Percentiles rank a stretch among this genome's conserved stretches.
Conservation (phyloP, 331 rosid species). For the Ulmus americana region DNA sequence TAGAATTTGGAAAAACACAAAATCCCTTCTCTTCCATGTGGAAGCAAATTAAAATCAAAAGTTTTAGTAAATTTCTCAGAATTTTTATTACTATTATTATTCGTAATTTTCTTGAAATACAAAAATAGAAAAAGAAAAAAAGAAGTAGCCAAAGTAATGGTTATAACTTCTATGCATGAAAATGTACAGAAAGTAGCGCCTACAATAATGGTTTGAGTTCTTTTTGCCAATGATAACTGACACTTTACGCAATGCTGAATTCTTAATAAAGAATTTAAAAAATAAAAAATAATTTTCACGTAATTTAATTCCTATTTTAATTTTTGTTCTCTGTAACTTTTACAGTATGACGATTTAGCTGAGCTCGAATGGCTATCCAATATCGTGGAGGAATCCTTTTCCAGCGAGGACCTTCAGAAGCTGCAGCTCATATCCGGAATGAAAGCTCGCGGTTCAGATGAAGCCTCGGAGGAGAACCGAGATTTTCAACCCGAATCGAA, state of each 20-base stretch:
- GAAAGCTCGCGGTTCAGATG: conserved; percentile 34
- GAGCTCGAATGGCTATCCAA: conserved; percentile 91
- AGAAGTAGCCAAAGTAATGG: background rate
- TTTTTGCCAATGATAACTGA: conserved; percentile 8
- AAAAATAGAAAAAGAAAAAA: background rate
- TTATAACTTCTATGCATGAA: conserved; percentile 10
- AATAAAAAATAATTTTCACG: background rate
- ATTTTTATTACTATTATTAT: background rate
- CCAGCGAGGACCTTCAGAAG: conserved; percentile 73
- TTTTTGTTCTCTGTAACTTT: background rate
- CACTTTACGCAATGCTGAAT: conserved; percentile 15
- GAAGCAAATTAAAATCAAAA: no score
- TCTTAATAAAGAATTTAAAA: background rate
- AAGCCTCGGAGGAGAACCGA: conserved; percentile 23
- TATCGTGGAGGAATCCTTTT: conserved; percentile 82
- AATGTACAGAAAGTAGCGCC: conserved; percentile 13
- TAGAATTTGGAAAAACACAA: no score
- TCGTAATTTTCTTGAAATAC: background rate
- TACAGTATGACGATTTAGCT: conserved; percentile 79
- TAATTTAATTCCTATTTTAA: background rate
- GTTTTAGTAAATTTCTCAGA: no score
- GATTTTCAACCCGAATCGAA: conserved; percentile 30
- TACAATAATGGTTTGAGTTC: background rate
- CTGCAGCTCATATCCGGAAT: conserved; percentile 71
- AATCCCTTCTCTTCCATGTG: no score